Evolutionary conservation across 805 yeast genomes (phyloP).

Genomic region (Sugiyamaella lignohabitans): DNA sequence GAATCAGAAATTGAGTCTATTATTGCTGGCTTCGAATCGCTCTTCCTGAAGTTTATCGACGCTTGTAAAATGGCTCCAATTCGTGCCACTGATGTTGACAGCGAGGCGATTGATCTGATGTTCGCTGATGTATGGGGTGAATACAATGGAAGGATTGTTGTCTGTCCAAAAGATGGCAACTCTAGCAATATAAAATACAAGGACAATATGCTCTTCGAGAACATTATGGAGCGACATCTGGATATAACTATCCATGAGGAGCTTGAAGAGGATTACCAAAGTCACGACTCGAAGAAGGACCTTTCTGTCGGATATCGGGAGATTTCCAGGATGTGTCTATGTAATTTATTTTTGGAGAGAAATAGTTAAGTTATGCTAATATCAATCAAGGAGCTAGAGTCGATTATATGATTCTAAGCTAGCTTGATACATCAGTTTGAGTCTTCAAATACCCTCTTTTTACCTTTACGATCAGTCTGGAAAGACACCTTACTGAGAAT

Average conservation of each 20-base stretch:
- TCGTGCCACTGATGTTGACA: no score
- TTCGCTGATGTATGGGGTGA: not conserved
- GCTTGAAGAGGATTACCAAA: not conserved
- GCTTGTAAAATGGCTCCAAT: no score
- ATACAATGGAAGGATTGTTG: not conserved
- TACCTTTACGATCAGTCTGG: not conserved
- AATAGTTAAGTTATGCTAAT: no score
- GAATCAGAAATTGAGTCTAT: not conserved
- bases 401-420: no score
- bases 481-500: slow-evolving; percentile 28
- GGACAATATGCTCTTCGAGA: not conserved
- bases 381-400: no score
- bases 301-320: not conserved
- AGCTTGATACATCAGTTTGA: not conserved
- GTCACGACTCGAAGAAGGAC: not conserved
- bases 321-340: not conserved
- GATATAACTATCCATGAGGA: not conserved
- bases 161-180: not conserved
- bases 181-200: no score
- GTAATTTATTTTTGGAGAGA: no score
- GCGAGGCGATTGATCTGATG: no score
- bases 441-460: not conserved
- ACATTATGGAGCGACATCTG: not conserved
- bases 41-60: not conserved
- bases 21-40: not conserved